phyloP scores from a whole-genome alignment of 768 basidiomycete species.

The Leccinum subgranulosum region DNA sequence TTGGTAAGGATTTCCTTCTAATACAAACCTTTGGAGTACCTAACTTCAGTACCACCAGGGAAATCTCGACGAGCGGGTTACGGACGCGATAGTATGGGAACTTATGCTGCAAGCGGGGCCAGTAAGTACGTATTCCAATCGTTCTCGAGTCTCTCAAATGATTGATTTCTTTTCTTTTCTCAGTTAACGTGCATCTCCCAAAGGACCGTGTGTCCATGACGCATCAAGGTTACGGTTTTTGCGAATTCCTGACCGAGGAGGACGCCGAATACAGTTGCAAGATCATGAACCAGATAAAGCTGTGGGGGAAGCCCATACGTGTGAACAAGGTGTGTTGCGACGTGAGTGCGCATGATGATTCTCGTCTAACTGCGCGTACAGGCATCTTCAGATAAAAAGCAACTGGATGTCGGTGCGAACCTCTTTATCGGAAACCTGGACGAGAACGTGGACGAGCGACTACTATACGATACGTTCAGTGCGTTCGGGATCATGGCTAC shows the following conservation, averaged over 20 bases:
- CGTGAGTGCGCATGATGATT: not conserved
- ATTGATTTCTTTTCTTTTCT: not conserved
- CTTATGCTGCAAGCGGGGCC: conserved; percentile 99
- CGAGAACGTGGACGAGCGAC: conserved; percentile 89
- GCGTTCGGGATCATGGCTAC: conserved; percentile 93
- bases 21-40: accelerated
- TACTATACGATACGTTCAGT: conserved; percentile 93
- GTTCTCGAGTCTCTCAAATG: not conserved
- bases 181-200: conserved; percentile 46
- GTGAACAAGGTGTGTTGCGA: conserved; percentile 87
- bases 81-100: conserved; percentile 96
- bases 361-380: conserved; percentile 32
- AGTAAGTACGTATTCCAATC: conserved; percentile 63
- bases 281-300: conserved; percentile 99
- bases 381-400: conserved; percentile 81
- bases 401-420: conserved; percentile 96
- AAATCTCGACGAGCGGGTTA: conserved; percentile 92
- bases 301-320: conserved; percentile 97
- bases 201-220: conserved; percentile 98
- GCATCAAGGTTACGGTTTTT: conserved; percentile 99
- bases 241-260: conserved; percentile 98
- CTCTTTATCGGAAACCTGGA: conserved; percentile 71
- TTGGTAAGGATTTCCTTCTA: conserved; percentile 43
- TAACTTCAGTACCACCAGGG: conserved; percentile 49
- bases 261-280: conserved; percentile 99